A percentile compares a stretch with the other conserved stretches of the same genome.
Conservation (phyloP, 225 moss, liverwort and hornwort genomes). For the Pseudoscleropodium purum region DNA sequence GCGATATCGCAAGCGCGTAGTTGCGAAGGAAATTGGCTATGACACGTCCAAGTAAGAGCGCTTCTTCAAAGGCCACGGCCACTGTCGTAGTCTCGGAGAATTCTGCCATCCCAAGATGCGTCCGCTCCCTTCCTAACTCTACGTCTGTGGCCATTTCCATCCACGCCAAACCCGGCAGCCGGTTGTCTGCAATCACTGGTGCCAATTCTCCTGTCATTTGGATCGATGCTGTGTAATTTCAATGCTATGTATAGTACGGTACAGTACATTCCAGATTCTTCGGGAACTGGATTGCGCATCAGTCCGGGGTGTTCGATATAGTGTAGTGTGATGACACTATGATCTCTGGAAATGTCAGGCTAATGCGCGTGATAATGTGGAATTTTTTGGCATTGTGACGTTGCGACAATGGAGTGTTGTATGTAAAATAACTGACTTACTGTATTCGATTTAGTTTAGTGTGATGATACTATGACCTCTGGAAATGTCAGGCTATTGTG, state of each 20-base stretch:
- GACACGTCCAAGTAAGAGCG: constrained; percentile 1
- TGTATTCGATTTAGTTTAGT: not conserved
- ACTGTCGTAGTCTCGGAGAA: not conserved
- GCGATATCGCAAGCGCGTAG: not conserved
- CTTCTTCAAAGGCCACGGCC: not conserved
- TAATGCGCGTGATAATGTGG: not conserved
- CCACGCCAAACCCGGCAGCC: constrained; percentile 60
- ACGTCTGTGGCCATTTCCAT: constrained; percentile 44
- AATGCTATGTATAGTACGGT: not conserved
- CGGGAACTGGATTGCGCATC: not conserved
- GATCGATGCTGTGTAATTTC: not conserved
- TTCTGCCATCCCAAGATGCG: not conserved
- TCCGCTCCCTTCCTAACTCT: constrained; percentile 28
- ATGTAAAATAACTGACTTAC: not conserved
- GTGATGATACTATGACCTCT: not conserved
- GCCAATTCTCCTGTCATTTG: not conserved
- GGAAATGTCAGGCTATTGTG: not conserved
- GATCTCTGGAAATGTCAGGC: not conserved
- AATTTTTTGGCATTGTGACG: not conserved
- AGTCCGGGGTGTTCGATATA: not conserved
- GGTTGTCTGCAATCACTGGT: constrained; percentile 57
- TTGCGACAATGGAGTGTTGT: not conserved
- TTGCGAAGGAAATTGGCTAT: not conserved
- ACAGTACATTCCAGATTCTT: not conserved
- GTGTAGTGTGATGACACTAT: not conserved